These are phyloP conservation scores for Blastobotrys indianensis DNA, from an alignment of 1,139 yeast genomes.

Conservation along the genomic window DNA sequence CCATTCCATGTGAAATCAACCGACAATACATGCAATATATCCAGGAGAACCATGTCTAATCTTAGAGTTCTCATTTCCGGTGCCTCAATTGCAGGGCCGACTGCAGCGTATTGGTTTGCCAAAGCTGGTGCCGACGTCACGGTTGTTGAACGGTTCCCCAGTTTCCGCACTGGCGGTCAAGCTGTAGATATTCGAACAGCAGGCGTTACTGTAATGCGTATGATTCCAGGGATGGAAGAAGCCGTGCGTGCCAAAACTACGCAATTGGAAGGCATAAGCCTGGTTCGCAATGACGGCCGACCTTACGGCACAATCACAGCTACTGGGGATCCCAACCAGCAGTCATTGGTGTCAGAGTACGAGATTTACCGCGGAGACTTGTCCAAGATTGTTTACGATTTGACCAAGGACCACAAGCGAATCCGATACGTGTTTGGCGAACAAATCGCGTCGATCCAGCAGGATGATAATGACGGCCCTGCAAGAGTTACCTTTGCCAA, in stretches of 20 bases:
- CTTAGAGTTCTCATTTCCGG: slow-evolving; percentile 8
- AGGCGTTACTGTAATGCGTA: slow-evolving; percentile 3
- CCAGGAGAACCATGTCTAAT: not conserved
- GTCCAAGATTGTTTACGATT: slow-evolving; percentile 5
- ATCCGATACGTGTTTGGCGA: slow-evolving; percentile 7
- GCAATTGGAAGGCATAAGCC: not conserved
- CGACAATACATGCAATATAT: too few species aligned
- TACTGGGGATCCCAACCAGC: slow-evolving; percentile 8
- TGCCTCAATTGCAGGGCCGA: slow-evolving; percentile 8
- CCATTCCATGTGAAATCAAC: too few species aligned
- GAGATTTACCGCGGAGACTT: slow-evolving; percentile 11
- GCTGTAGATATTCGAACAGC: slow-evolving; percentile 9
- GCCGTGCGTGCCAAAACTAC: slow-evolving; percentile 1
- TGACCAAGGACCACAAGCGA: slow-evolving; percentile 4
- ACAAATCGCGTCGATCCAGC: not conserved
- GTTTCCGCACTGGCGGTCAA: slow-evolving; percentile 6
- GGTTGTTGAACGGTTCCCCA: slow-evolving; percentile 7
- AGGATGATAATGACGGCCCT: slow-evolving; percentile 1
- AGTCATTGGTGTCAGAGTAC: slow-evolving; percentile 7
- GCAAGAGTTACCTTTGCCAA: slow-evolving; percentile 5
- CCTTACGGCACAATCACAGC: slow-evolving; percentile 6
- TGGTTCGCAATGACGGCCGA: not conserved
- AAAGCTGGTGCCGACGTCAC: slow-evolving; percentile 3
- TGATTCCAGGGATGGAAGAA: slow-evolving; percentile 7
- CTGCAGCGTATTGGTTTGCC: slow-evolving; percentile 9